These are phyloP conservation scores for Zygosaccharomyces bisporus DNA, from an alignment of 805 yeast species.

Conservation along the genomic window DNA sequence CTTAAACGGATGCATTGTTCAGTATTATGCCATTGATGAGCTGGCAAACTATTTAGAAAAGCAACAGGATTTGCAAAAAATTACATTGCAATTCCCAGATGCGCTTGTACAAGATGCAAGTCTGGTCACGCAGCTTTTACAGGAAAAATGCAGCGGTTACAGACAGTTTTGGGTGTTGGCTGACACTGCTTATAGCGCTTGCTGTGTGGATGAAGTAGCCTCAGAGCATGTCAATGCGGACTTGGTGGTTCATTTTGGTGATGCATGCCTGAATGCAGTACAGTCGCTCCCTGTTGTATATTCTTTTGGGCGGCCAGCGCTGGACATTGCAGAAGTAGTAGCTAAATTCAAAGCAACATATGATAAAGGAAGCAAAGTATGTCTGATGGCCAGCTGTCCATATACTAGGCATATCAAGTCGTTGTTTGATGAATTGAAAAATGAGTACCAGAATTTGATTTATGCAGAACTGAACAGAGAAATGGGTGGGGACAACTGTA, in stretches of 20 bases:
- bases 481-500: constrained; percentile 34
- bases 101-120: constrained; percentile 72
- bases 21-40: constrained; percentile 55
- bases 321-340: constrained; percentile 43
- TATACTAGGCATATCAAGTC: constrained; percentile 45
- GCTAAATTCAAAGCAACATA: constrained; percentile 43
- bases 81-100: constrained; percentile 93
- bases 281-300: constrained; percentile 71
- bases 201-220: constrained; percentile 96
- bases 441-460: constrained; percentile 35
- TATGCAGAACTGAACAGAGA: constrained; percentile 40
- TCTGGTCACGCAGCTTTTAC: constrained; percentile 55
- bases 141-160: constrained; percentile 25
- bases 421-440: constrained; percentile 38
- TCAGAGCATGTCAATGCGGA: constrained; percentile 89
- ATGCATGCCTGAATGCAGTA: constrained; percentile 83
- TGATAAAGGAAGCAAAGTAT: constrained; percentile 42
- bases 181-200: constrained; percentile 91
- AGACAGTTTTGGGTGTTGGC: constrained; percentile 77
- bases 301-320: constrained; percentile 66
- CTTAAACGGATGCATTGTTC: constrained; percentile 37
- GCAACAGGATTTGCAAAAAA: constrained; percentile 41
- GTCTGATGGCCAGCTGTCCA: constrained; percentile 75
- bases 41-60: constrained; percentile 41
- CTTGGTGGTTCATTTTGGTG: constrained; percentile 87